Percentiles rank a stretch among this genome's conserved stretches.
Conservation (phyloP, 2,329 filamentous ascomycete species). For the Catunica adiposa region DNA sequence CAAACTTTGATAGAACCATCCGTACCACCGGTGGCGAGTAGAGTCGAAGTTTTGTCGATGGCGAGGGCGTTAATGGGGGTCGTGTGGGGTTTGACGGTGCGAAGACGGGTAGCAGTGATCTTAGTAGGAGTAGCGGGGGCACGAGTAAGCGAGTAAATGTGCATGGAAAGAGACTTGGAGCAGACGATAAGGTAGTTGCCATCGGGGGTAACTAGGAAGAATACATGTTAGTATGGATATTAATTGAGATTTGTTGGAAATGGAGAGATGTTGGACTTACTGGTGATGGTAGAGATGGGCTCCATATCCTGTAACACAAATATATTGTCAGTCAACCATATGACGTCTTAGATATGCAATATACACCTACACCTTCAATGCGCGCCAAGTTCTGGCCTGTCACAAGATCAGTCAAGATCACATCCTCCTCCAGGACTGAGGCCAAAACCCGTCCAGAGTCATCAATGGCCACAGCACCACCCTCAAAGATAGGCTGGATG, state of each 20-base stretch:
- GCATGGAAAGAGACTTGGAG: slow-evolving; percentile 91
- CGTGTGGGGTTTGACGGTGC: slow-evolving; percentile 75
- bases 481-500: slow-evolving; percentile 86
- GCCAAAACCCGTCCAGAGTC: slow-evolving; percentile 67
- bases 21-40: slow-evolving; percentile 82
- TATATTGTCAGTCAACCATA: slow-evolving; percentile 16
- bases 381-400: slow-evolving; percentile 68
- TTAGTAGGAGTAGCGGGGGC: slow-evolving; percentile 35
- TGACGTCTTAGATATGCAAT: not conserved
- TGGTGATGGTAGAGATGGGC: slow-evolving; percentile 54
- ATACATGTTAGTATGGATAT: slow-evolving; percentile 1
- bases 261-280: slow-evolving; percentile 25
- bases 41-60: slow-evolving; percentile 71
- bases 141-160: slow-evolving; percentile 60
- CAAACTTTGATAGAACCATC: slow-evolving; percentile 93
- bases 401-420: slow-evolving; percentile 66
- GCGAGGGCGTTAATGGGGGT: slow-evolving; percentile 73
- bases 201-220: slow-evolving; percentile 59
- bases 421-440: slow-evolving; percentile 84
- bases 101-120: slow-evolving; percentile 50
- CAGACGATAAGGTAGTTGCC: slow-evolving; percentile 79
- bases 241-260: slow-evolving; percentile 13
- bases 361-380: slow-evolving; percentile 58
- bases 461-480: slow-evolving; percentile 72
- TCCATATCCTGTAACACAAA: slow-evolving; percentile 49